Conservation (phyloP, 768 basidiomycete genomes). For the Mycena latifolia region DNA sequence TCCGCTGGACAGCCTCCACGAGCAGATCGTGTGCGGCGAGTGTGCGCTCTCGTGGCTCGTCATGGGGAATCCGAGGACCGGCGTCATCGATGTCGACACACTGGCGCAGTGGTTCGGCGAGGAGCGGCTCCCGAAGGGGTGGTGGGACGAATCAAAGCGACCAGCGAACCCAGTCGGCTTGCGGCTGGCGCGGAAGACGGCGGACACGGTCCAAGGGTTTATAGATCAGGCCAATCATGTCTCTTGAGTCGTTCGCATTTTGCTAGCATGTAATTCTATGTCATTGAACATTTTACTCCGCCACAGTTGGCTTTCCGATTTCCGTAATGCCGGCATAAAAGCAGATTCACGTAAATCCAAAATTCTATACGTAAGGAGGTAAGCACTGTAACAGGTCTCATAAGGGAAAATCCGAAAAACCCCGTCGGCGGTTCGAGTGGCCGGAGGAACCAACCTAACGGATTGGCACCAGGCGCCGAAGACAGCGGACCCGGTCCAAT, state of each 20-base stretch:
- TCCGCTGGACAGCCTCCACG: slow-evolving; percentile 57
- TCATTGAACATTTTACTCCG: no score
- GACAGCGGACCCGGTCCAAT: no score
- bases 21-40: slow-evolving; percentile 69
- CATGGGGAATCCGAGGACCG: slow-evolving; percentile 45
- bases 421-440: no score
- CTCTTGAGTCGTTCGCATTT: not conserved
- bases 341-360: no score
- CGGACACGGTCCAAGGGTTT: slow-evolving; percentile 23
- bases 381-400: no score
- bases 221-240: not conserved
- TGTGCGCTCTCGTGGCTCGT: slow-evolving; percentile 65
- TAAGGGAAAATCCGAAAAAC: no score
- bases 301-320: no score
- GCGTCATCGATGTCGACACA: slow-evolving; percentile 36
- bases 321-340: no score
- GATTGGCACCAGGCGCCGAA: no score
- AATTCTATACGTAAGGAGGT: no score
- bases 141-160: slow-evolving; percentile 55
- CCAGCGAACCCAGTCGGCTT: slow-evolving; percentile 46
- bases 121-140: slow-evolving; percentile 71
- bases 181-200: slow-evolving; percentile 37
- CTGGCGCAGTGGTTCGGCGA: slow-evolving; percentile 69
- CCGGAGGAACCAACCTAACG: no score
- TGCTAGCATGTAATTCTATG: no score